Evolutionary conservation across 2,329 filamentous ascomycete species (phyloP).

Genomic region (Trichoderma sp.): DNA sequence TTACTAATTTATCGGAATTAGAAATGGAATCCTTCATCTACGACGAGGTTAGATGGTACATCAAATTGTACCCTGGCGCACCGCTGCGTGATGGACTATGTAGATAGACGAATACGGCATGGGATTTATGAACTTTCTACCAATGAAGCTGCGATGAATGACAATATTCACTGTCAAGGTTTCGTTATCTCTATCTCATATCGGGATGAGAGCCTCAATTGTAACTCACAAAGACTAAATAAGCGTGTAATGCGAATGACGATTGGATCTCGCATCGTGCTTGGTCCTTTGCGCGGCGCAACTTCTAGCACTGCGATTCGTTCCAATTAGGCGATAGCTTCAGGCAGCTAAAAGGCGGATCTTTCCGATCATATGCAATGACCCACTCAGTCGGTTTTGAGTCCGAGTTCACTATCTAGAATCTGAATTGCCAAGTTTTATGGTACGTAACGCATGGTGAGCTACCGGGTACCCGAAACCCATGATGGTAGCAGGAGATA

Average conservation of each 20-base stretch:
- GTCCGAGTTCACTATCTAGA: not conserved
- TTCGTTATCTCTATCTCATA: not conserved
- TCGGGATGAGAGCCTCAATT: not conserved
- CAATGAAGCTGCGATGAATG: not conserved
- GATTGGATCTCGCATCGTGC: not conserved
- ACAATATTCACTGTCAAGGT: not conserved
- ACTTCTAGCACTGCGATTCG: not conserved
- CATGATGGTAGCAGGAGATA: not conserved
- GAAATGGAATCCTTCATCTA: no score
- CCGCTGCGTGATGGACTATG: no score
- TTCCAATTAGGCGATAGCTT: not conserved
- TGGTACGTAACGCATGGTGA: not conserved
- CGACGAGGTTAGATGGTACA: no score
- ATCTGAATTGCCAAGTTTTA: not conserved
- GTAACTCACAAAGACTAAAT: not conserved
- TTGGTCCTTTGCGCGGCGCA: not conserved
- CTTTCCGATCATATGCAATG: not conserved
- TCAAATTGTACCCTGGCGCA: no score
- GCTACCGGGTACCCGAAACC: not conserved
- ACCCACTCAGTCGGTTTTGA: not conserved
- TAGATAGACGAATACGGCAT: not conserved
- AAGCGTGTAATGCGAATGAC: not conserved
- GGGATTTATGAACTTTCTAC: not conserved
- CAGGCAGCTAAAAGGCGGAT: not conserved
- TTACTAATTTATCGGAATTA: no score